Evolutionary conservation across 148 eudicot genomes (phyloP), one percentile per base, ranked within the genome.

Genomic region (Suaeda aralocaspica): DNA sequence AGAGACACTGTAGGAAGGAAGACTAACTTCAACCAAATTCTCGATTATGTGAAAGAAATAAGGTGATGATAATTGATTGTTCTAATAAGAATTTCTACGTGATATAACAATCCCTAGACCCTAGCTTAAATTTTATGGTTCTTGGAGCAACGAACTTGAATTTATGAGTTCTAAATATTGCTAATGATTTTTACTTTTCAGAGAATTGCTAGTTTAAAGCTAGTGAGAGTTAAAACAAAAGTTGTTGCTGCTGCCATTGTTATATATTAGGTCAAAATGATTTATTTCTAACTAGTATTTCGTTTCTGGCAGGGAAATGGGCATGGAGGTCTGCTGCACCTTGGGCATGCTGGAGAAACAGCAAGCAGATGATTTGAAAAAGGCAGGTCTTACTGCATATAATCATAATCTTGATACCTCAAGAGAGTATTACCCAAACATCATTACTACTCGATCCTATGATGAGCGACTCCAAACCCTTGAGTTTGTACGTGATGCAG

Each of bases 251-350:
- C 46, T 61, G 46, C 28, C 26, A 36, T 61, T 8, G 9, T 19
- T 16, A 6, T 1, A 31, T 33, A 30, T 33, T 11, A 19, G 46
- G 65, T 31, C 13, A 72, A 65, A 9, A 69, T n/a, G 61, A 28
- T 48, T 6, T n/a, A n/a, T n/a, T 1, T 63, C 9, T 26, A 22
- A 42, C 64, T 49, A 59, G 31, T 36, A 31, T 71, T 26, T 74
- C 26, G 67, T 67, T 58, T 72, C 72, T 81, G 53, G 25, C 75
- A 94, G 99, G 90, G 93, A 71, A 49, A 91, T 94, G 99, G 99
- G 96, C 49, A 89, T 94, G 99, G 99, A 94, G 78, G 99, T 94
- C 62, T 94, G 99, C 80, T 94, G 99, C 82, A 94, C 99, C 36
- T 82, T 95, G 80, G 99, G 99, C 60, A 95, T 95, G 99, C 73